These are phyloP conservation scores for Fraxinus americana DNA, from an alignment of 257 asterid genomes.

Conservation along the genomic window DNA sequence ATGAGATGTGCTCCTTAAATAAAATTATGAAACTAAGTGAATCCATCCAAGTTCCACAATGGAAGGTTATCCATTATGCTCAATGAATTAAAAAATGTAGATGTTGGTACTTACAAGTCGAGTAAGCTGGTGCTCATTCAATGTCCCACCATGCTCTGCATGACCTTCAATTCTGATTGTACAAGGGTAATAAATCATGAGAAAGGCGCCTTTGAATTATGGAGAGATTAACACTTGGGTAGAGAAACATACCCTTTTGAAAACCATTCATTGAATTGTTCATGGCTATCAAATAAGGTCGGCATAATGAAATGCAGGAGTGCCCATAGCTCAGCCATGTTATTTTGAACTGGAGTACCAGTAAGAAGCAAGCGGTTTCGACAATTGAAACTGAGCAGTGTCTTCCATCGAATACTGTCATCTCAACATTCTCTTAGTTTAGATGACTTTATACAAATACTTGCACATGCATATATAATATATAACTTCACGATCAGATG, in stretches of 20 bases:
- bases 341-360: slow-evolving; percentile 97
- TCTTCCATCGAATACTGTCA: slow-evolving; percentile 98
- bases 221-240: slow-evolving; percentile 8
- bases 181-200: slow-evolving; percentile 34
- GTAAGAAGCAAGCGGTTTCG: slow-evolving; percentile 97
- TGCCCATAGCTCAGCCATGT: slow-evolving; percentile 99
- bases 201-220: slow-evolving; percentile 21
- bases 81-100: slow-evolving; percentile 18
- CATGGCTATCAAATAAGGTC: slow-evolving; percentile 93
- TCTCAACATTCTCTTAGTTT: slow-evolving; percentile 39
- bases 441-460: slow-evolving; percentile 13
- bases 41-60: slow-evolving; percentile 1
- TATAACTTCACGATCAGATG: not conserved
- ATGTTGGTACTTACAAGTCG: slow-evolving; percentile 74
- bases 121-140: slow-evolving; percentile 95
- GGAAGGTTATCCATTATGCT: slow-evolving; percentile 1
- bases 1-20: not conserved
- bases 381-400: slow-evolving; percentile 93
- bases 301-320: slow-evolving; percentile 99
- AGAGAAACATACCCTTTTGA: slow-evolving; percentile 80
- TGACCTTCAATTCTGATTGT: slow-evolving; percentile 92
- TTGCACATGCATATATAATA: not conserved
- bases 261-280: slow-evolving; percentile 98
- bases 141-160: slow-evolving; percentile 99
- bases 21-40: not conserved